Evolutionary conservation across 306 rosid species (phyloP).

Genomic region (Fragaria vesca): DNA sequence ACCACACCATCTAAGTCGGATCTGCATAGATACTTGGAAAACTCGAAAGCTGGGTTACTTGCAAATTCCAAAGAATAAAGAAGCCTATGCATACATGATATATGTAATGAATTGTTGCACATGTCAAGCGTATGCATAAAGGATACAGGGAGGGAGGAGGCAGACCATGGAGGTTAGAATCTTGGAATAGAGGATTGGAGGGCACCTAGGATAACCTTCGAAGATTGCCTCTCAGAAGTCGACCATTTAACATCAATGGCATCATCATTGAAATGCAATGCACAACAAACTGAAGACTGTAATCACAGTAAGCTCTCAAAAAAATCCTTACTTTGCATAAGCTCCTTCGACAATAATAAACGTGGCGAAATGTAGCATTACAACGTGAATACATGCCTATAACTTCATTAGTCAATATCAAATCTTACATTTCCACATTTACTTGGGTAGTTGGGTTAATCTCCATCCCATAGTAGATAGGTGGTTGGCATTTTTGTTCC

Average conservation of each 20-base stretch:
- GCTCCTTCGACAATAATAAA: neutral
- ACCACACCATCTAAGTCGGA: neutral
- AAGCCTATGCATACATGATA: neutral
- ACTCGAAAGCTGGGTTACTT: neutral
- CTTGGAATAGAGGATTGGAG: neutral
- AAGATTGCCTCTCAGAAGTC: neutral
- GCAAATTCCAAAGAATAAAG: neutral
- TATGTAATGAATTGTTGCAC: neutral
- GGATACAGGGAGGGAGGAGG: neutral
- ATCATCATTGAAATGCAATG: neutral
- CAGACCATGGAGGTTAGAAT: neutral
- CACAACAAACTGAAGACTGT: neutral
- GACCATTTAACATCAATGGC: neutral
- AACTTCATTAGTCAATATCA: neutral
- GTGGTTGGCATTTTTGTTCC: neutral
- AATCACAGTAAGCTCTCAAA: neutral
- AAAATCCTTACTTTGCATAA: neutral
- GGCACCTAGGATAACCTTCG: neutral
- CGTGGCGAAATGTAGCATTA: neutral
- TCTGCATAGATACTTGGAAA: neutral
- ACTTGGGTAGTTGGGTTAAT: too few species aligned
- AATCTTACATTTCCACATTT: too few species aligned
- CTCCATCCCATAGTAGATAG: neutral
- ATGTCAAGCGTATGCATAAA: neutral
- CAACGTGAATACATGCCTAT: constrained; percentile 1